Evolutionary conservation across 768 basidiomycete genomes (phyloP), one percentile per base, ranked within the genome.

Genomic region (Leccinum boreale): DNA sequence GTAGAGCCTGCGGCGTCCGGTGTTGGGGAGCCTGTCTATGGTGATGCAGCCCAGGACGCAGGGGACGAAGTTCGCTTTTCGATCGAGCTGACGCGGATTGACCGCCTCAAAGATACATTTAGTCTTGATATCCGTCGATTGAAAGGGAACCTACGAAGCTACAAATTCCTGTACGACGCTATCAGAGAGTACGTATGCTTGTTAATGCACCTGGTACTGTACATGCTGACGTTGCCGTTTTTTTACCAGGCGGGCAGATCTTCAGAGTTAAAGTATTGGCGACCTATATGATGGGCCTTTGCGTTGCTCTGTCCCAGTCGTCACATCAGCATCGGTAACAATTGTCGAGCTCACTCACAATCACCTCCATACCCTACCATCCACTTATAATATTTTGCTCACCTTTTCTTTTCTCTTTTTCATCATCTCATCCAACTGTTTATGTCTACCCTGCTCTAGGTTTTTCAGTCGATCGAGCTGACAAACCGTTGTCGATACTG

Each of bases 21-120:
- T 47, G 74, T 74, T 52, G 62, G 67, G n/a, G 82, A 87, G 55
- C 75, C 86, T 21, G 68, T 87, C 21, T 98, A 96, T 66, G 95
- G 95, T 14, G 91, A 91, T 56, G 64, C 76, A n/a, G 69, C 79
- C 4, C 83, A 90, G 64, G 97, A 98, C 67, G 84, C 85, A 19
- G 94, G 94, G 29, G 96, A 96, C 65, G 97, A 98, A 84, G 93
- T 99, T 64, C 85, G 92, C 64, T 98, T 98, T 79, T 92, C 86
- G 12, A 89, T 98, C 60, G 97, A 99, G 77, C 75, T 99, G 61
- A 98, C 96, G 49, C 78, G 90, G 65, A 79, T 99, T 66, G 89
- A 92, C 72, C 85, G 93, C 61, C 79, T 98, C 66, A 91, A 87
- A 63, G 92, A 92, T 69, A 91, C 94, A 47, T 95, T 89, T 73